Evolutionary conservation across 352 stramenopile species (phyloP), one percentile per base, ranked within the genome.

Genomic region (Phytophthora europaea): DNA sequence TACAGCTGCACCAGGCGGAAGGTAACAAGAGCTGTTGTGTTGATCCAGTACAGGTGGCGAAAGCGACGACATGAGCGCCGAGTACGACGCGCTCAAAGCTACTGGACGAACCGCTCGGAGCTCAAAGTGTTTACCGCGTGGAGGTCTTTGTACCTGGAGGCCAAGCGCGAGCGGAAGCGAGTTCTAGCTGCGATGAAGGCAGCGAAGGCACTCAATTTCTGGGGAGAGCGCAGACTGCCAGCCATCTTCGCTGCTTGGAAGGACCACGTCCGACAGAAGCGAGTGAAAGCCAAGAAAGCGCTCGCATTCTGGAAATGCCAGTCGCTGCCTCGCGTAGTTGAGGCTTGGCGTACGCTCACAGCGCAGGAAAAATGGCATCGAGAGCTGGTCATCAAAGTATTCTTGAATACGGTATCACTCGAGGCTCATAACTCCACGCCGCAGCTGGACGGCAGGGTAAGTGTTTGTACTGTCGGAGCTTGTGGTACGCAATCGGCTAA

Each of bases 291-390:
- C 0, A 92, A 85, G 65, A 91, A 89, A 61, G 86, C 84, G 6
- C 60, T 93, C 3, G 81, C 52, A 1, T 92, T 94, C 54, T 94
- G 86, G 85, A 90, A 88, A 51, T 90, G 78, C 18, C 83, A 93
- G 61, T 81, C 85, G 13, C 36, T 92, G 1, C 89, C 89, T 18
- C 79, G 82, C 4, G 80, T 94, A 1, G 57, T 96, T 18, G 76
- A 82, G 13, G 77, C 81, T 0, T 96, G 89, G 87, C 57, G 73
- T 0, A 9, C 40, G 22, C 70, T 84, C 9, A 75, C 70, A 7
- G 43, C 67, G 8, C 67, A 76, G 36, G 75, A 81, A 4, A 79
- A 78, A 43, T 23, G 26, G 8, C 75, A 78, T 10, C 77, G 84
- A 3, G n/a, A 76, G 6, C 63, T 80, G n/a, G 56, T 96, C 9